Evolutionary conservation across 495 filamentous ascomycete genomes (phyloP), one percentile per base, ranked within the genome.

Genomic region (Aspergillus ellipticus): DNA sequence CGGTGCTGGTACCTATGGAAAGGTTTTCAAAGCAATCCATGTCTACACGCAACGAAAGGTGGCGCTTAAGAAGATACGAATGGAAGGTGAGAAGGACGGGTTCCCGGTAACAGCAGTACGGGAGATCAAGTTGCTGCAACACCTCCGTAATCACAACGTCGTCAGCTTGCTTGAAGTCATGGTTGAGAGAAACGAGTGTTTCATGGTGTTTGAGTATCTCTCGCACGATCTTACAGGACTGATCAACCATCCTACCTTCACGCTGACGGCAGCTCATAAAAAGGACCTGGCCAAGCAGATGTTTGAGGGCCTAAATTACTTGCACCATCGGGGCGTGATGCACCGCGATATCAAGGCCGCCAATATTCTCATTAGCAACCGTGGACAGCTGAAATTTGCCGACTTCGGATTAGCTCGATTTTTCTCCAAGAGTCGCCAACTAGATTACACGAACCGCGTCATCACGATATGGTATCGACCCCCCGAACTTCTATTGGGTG

Each of bases 171-270:
- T 76, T 54, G 95, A 98, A 72, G 93, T 97, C 64, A 97, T 98
- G 94, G 94, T 97, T 15, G 95, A 98, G 72, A 86, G 85, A 59
- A 97, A 97, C 66, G 93, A 97, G 68, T 99, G 95, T 71, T 97
- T 94, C 74, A 99, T 99, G 95, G 95, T 99, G 8, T 99, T 99
- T 59, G 95, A 99, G 66, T 99, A 99, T 66, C 83, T 97, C 24
- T 93, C 93, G 16, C 95, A 99, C 66, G 95, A 99, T 68, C 76
- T 93, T 29, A 93, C 89, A 1, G 87, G 87, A 17, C 72, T 90
- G 15, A 86, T 98, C 56, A 97, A 97, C 62, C 95, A 99, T 66
- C 95, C 95, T 4, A 89, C 86, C 6, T 97, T 95, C 69, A 86
- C 87, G 45, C 83, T 99, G 13, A 89, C 93, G 11, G 76, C 85